These are phyloP conservation scores for Metschnikowia lochheadii DNA, from an alignment of 805 yeast genomes.

Conservation along the genomic window DNA sequence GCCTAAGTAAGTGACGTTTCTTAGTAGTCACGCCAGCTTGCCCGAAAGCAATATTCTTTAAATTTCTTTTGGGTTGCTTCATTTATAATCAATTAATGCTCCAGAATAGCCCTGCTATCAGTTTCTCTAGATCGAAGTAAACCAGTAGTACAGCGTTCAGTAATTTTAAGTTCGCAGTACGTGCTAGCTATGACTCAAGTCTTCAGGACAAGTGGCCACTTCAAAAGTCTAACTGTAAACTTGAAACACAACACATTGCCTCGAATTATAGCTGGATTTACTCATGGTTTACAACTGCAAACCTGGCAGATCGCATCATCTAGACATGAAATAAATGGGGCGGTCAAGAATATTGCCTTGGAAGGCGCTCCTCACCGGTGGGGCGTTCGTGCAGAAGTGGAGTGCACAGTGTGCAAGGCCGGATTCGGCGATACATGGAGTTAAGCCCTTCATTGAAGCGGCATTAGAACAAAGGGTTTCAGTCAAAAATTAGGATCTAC, in stretches of 20 bases:
- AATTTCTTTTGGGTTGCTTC: no score
- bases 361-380: background rate
- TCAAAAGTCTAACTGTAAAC: no score
- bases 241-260: background rate
- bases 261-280: background rate
- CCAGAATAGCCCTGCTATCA: no score
- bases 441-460: background rate
- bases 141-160: no score
- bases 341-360: background rate
- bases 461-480: background rate
- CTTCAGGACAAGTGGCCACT: background rate
- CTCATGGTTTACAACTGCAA: background rate
- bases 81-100: no score
- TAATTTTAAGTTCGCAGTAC: background rate
- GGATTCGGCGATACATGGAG: background rate
- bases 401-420: background rate
- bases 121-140: no score
- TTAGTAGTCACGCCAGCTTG: no score
- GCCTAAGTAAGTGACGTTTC: no score
- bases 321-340: background rate
- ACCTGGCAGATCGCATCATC: background rate
- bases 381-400: background rate
- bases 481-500: background rate
- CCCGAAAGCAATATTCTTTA: no score
- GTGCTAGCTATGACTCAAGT: background rate